Evolutionary conservation across 1,284 basidiomycete genomes (phyloP).

Genomic region (Ustilago loliicola): DNA sequence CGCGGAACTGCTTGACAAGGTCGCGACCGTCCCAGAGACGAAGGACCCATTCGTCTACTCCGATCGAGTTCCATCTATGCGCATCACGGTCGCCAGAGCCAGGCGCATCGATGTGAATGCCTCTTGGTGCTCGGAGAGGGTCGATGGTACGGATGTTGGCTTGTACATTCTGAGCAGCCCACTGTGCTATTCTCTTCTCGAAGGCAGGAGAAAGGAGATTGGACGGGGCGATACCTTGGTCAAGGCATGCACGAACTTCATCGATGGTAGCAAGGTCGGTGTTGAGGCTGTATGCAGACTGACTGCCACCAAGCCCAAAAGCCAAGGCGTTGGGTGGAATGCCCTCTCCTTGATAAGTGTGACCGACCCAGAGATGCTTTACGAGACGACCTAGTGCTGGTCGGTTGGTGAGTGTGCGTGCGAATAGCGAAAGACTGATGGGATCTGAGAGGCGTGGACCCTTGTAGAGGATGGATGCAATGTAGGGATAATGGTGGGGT

Average conservation of each 20-base stretch:
- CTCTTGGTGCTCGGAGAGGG: conserved; percentile 41
- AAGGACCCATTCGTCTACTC: conserved; percentile 56
- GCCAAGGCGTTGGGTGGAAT: conserved; percentile 46
- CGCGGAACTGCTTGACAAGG: conserved; percentile 51
- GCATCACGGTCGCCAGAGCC: conserved; percentile 48
- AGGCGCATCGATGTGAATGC: conserved; percentile 51
- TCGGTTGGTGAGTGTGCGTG: conserved; percentile 45
- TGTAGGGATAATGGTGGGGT: conserved; percentile 52
- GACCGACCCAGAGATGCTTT: conserved; percentile 57
- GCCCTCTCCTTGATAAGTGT: conserved; percentile 47
- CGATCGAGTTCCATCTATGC: conserved; percentile 51
- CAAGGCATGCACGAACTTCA: conserved; percentile 40
- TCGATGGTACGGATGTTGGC: conserved; percentile 50
- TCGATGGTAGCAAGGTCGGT: conserved; percentile 42
- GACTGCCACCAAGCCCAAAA: conserved; percentile 41
- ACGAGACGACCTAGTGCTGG: conserved; percentile 54
- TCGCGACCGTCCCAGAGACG: conserved; percentile 54
- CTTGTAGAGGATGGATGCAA: conserved; percentile 55
- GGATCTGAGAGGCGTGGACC: conserved; percentile 50
- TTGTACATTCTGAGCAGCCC: conserved; percentile 55
- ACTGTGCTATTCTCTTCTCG: conserved; percentile 47
- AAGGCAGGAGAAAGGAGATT: conserved; percentile 53
- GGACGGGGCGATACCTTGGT: conserved; percentile 34
- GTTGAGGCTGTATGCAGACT: conserved; percentile 49
- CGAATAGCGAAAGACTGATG: conserved; percentile 53